Evolutionary conservation across 768 basidiomycete species (phyloP).

Genomic region (Rhizopogon vinicolor): DNA sequence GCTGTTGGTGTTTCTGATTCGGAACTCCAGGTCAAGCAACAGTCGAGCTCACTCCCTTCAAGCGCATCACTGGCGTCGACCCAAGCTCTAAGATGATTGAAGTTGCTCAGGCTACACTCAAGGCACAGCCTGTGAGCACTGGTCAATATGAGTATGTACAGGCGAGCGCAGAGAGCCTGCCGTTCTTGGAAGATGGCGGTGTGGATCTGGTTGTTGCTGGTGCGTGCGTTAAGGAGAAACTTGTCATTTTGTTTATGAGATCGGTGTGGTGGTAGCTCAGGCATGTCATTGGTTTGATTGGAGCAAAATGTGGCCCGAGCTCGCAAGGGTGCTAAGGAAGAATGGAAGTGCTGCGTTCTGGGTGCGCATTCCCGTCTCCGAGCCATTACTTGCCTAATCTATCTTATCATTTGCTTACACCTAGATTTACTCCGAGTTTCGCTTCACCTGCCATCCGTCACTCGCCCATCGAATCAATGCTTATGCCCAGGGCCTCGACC

Average conservation of each 20-base stretch:
- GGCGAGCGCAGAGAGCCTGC: conserved; percentile 51
- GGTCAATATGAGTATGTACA: conserved; percentile 29
- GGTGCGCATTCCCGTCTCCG: conserved; percentile 35
- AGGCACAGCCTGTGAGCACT: conserved; percentile 15
- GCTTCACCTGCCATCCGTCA: conserved; percentile 52
- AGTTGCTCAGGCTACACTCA: conserved; percentile 33
- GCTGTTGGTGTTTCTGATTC: neutral
- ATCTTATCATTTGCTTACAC: neutral
- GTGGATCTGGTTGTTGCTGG: conserved; percentile 71
- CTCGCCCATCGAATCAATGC: conserved; percentile 55
- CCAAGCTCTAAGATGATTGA: conserved; percentile 70
- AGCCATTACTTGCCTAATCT: neutral
- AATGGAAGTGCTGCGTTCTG: conserved; percentile 72
- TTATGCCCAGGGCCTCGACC: conserved; percentile 55
- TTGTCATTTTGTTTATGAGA: neutral
- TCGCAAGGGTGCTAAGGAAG: conserved; percentile 50
- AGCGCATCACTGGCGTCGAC: conserved; percentile 66
- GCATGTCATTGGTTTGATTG: conserved; percentile 84
- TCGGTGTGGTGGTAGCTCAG: conserved; percentile 45
- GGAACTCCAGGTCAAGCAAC: conserved; percentile 64
- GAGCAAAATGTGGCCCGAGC: conserved; percentile 65
- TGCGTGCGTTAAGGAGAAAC: conserved; percentile 21
- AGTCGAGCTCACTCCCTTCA: conserved; percentile 49
- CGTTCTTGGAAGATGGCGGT: conserved; percentile 40
- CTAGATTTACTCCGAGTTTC: conserved; percentile 64